Conservation (phyloP, 306 rosid species). For the Adenanthera pavonina region DNA sequence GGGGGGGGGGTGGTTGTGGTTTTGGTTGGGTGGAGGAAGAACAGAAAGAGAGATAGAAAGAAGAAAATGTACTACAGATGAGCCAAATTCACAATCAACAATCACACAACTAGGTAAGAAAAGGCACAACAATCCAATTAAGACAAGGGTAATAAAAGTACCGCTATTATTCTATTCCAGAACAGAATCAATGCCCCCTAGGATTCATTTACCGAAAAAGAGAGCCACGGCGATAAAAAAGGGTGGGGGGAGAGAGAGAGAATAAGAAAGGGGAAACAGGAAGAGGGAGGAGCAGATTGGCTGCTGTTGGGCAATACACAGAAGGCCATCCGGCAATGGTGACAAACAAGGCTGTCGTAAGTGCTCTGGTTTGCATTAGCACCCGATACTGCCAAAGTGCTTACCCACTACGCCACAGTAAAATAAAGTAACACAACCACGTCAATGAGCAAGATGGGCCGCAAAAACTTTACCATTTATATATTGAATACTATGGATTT, state of each 20-base stretch:
- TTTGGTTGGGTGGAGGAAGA: not conserved
- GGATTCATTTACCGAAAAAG: not conserved
- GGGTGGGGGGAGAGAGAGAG: not conserved
- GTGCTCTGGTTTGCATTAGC: slow-evolving; percentile 25
- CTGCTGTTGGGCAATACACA: not conserved
- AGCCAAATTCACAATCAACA: slow-evolving; percentile 3
- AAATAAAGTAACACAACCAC: slow-evolving; percentile 39
- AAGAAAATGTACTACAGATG: not conserved
- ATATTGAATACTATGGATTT: slow-evolving; percentile 32
- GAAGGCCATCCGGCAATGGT: slow-evolving; percentile 5
- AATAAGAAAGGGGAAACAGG: not conserved
- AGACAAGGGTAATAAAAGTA: not conserved
- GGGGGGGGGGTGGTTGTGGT: too few relatives aligned
- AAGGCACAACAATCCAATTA: slow-evolving; percentile 12
- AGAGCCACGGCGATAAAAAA: not conserved
- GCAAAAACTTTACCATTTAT: slow-evolving; percentile 47
- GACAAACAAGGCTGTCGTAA: not conserved
- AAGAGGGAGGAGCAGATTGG: not conserved
- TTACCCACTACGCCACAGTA: slow-evolving; percentile 13
- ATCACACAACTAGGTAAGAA: not conserved
- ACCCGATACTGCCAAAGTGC: slow-evolving; percentile 30
- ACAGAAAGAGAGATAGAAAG: not conserved
- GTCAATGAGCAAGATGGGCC: slow-evolving; percentile 40
- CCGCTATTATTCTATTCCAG: slow-evolving; percentile 3
- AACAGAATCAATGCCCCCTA: not conserved